Base-by-base conservation (phyloP, 2,329 filamentous ascomycete genomes). In the Monosporascus sp. region DNA sequence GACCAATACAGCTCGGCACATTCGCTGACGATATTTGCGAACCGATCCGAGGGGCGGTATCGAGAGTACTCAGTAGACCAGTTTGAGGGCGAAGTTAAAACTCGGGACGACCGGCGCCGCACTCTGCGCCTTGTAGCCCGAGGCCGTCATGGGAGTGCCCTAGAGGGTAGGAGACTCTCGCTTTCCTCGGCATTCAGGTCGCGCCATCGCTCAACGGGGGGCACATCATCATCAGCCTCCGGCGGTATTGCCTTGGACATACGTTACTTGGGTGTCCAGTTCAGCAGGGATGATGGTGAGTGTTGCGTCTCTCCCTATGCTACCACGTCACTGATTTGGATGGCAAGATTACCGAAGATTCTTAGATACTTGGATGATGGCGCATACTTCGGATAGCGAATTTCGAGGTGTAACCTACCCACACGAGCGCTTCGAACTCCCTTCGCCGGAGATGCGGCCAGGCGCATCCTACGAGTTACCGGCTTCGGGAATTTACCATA, bases 231-330 rank as follows among this genome's bases (percentile, higher is more conserved):
- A 20, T 58, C 60, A 25, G 50, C 60, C 39, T 24, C 39, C 9
- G 18, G 43, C 25, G 58, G 55, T 14, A 62, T 53, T 41, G 57
- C 64, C 3, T 59, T 73, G 17, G 75, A 77, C 53, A 75, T 80
- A 48, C 71, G 74, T 48, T 75, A 79, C 61, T 66, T 80, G 27
- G 73, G 73, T 6, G 72, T 80, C 44, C 76, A 79, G 50, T 80
- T 80, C 57, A 77, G 72, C 43, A 70, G 72, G 44, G 67, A 72
- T 27, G 71, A 75, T 59, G 77, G 77, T 78, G 65, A 63, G 67
- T 52, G 11, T 25, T 27, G 24, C n/a, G 43, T n/a, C 43, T 6
- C 41, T 17, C 31, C 5, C 27, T 31, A 5, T 35, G 5, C 5
- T 11, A 35, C 31, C 31, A 35, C 31, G 31, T 35, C 31, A 14